Conservation (phyloP, 345 rosid genomes). For the Pseudoturritis turrita region DNA sequence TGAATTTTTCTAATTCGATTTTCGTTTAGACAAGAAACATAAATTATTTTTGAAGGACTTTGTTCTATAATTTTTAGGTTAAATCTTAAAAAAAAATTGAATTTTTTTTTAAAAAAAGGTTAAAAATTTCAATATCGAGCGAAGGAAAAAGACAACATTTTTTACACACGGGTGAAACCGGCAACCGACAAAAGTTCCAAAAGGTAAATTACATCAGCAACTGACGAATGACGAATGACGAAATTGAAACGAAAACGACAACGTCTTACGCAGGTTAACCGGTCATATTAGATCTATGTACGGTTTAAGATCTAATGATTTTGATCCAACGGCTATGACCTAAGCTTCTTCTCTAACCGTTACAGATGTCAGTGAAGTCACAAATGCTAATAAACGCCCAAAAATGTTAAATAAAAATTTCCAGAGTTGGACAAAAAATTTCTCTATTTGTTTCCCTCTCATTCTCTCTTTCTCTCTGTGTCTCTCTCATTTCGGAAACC, state of each 20-base stretch:
- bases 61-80: too few species aligned
- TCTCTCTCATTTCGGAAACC: constrained; percentile 6
- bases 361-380: constrained; percentile 1
- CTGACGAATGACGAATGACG: not conserved
- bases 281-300: not conserved
- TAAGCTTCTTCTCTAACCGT: not conserved
- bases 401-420: not conserved
- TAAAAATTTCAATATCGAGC: too few species aligned
- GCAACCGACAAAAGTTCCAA: not conserved
- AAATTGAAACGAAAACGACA: not conserved
- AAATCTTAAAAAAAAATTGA: too few species aligned
- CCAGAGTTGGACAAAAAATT: not conserved
- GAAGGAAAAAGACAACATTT: not conserved
- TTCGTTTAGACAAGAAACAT: too few species aligned
- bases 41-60: too few species aligned
- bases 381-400: not conserved
- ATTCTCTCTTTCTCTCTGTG: not conserved
- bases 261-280: constrained; percentile 7
- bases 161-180: not conserved
- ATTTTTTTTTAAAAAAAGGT: too few species aligned
- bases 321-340: constrained; percentile 15
- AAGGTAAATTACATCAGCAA: not conserved
- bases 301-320: not conserved
- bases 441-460: constrained; percentile 24
- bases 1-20: too few species aligned